Base-by-base conservation (phyloP, 2,329 filamentous ascomycete genomes). In the Xylaria sp. region DNA sequence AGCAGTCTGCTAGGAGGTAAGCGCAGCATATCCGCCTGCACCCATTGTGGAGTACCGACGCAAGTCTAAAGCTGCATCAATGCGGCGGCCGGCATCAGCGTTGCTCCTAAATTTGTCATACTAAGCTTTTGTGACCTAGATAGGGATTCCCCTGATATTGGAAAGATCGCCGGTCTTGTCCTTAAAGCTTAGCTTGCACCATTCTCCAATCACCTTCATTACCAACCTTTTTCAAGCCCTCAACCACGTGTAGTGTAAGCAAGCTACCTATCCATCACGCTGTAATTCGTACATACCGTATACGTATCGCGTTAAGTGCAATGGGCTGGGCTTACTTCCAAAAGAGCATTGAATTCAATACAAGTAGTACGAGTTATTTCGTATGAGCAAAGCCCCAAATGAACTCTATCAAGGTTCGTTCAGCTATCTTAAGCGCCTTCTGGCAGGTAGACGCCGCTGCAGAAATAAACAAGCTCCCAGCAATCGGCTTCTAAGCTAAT, bases 91-190 rank as follows among this genome's bases (percentile, higher is more conserved):
- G 40, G 42, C 56, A 59, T 26, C 51, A 46, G 36, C n/a, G 4
- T 23, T 15, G n/a, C 42, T 33, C 53, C 53, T 54, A 31, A 57
- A 70, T 70, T 68, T 68, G 68, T 70, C 66, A 68, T 64, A 44
- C 42, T 44, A 66, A 61, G 66, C 63, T 61, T 63, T 40, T 60
- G 62, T 67, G 67, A 54, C 63, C 48, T 40, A 15, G 36, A 59
- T 31, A 20, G 36, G 46, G 46, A 44, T 65, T 61, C 51, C 61
- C 66, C 57, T 60, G 56, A 13, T 26, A 38, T 46, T 38, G 51
- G 44, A 46, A 62, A 61, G 65, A 68, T 70, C 66, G 65, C 61
- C 62, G 53, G 68, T 65, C 68, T 70, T 65, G 68, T 64, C 68
- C 51, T 54, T 26, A 70, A 70, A 70, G 68, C 68, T 70, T 70